Evolutionary conservation across 352 stramenopile species (phyloP).

Genomic region (Pilasporangium apinafurcum): DNA sequence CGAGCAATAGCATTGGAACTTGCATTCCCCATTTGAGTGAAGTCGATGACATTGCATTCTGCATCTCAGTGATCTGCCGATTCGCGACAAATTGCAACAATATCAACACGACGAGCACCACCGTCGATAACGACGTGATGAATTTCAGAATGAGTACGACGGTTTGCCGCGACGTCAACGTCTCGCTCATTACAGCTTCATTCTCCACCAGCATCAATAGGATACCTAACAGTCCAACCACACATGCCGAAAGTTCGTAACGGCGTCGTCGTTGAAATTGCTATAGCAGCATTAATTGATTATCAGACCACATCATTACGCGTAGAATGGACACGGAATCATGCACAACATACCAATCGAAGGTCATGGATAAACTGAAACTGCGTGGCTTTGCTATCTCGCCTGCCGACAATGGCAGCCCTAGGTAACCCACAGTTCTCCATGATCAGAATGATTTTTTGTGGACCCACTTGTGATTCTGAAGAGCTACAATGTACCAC

Average conservation of each 20-base stretch:
- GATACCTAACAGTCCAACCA: conserved; percentile 35
- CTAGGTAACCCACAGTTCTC: conserved; percentile 1
- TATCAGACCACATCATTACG: too few relatives aligned
- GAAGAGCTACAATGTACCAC: background rate
- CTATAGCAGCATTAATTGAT: too few relatives aligned
- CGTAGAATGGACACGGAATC: background rate
- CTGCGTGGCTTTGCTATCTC: conserved; percentile 3
- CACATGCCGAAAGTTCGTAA: conserved; percentile 47
- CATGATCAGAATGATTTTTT: background rate
- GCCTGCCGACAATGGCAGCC: conserved; percentile 1
- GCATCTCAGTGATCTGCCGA: conserved; percentile 40
- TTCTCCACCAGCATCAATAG: conserved; percentile 69
- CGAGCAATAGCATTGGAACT: conserved; percentile 27
- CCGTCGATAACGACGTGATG: conserved; percentile 22
- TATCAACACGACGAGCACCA: conserved; percentile 34
- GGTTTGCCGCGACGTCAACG: background rate
- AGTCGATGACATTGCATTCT: conserved; percentile 29
- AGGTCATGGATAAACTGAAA: conserved; percentile 14
- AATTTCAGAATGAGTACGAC: conserved; percentile 29
- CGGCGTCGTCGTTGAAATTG: conserved; percentile 38
- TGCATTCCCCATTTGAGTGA: too few relatives aligned
- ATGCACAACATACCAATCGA: conserved; percentile 1
- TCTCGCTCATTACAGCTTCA: conserved; percentile 29
- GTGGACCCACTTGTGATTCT: too few relatives aligned
- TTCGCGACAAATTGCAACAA: conserved; percentile 42